phyloP scores from a whole-genome alignment of 768 basidiomycete genomes.

The Boletus subparvulus region DNA sequence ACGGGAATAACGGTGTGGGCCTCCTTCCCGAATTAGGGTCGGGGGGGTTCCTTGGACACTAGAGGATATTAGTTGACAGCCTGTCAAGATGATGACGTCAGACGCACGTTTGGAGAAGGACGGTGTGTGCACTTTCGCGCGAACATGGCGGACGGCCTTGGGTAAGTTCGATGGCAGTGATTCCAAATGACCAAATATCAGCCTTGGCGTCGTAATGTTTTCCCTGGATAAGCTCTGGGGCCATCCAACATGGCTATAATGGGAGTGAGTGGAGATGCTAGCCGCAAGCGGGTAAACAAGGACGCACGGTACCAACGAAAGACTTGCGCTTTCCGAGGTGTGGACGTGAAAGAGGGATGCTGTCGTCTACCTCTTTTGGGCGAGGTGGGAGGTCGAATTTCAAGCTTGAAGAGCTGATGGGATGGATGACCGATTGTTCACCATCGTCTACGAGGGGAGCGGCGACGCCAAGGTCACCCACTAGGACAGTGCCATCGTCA shows the following conservation, averaged over 20 bases:
- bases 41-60: slow-evolving; percentile 81
- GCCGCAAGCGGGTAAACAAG: not conserved
- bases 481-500: slow-evolving; percentile 83
- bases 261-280: not conserved
- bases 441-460: slow-evolving; percentile 74
- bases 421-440: slow-evolving; percentile 36
- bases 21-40: slow-evolving; percentile 69
- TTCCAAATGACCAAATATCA: slow-evolving; percentile 96
- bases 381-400: slow-evolving; percentile 35
- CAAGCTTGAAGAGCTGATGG: slow-evolving; percentile 25
- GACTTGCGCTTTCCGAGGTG: slow-evolving; percentile 78
- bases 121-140: slow-evolving; percentile 67
- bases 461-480: slow-evolving; percentile 92
- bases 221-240: slow-evolving; percentile 88
- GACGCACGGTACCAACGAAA: slow-evolving; percentile 84
- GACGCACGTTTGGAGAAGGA: slow-evolving; percentile 71
- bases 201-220: slow-evolving; percentile 81
- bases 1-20: slow-evolving; percentile 72
- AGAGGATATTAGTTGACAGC: not conserved
- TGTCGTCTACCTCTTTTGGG: not conserved
- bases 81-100: not conserved
- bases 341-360: slow-evolving; percentile 33
- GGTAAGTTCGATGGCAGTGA: slow-evolving; percentile 88
- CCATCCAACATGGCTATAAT: slow-evolving; percentile 90
- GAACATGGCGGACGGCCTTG: slow-evolving; percentile 87